phyloP scores from a whole-genome alignment of 208 protist genomes.

The Trypanosomatidae sp. region DNA sequence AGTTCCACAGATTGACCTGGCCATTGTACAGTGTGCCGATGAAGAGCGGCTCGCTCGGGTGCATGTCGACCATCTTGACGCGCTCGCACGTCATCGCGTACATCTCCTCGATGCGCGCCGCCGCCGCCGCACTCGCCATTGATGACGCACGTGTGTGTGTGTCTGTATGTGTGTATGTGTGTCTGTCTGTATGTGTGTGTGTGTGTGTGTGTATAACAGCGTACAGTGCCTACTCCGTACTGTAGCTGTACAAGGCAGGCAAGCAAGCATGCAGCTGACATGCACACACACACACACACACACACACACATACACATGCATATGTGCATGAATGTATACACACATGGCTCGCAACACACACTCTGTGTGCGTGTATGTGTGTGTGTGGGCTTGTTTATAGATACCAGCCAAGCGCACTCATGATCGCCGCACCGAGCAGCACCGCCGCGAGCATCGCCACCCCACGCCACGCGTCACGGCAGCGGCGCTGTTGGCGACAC shows the following conservation, averaged over 20 bases:
- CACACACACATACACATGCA: neutral
- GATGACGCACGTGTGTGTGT: neutral
- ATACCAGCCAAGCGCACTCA: slow-evolving; percentile 16
- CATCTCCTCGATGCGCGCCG: slow-evolving; percentile 9
- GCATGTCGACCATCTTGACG: slow-evolving; percentile 99
- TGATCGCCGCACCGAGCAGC: slow-evolving; percentile 25
- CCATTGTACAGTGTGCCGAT: slow-evolving; percentile 91
- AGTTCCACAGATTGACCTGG: slow-evolving; percentile 96
- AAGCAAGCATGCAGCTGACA: neutral
- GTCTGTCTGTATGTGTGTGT: neutral
- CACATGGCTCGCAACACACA: neutral
- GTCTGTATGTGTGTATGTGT: neutral
- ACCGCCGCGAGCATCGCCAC: slow-evolving; percentile 21
- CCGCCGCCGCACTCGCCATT: neutral
- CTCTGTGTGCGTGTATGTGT: neutral
- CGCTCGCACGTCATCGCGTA: slow-evolving; percentile 89
- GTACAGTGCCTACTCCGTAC: too few species aligned
- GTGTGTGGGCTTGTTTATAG: slow-evolving; percentile 3
- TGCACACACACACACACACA: neutral
- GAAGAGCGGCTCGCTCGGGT: slow-evolving; percentile 97
- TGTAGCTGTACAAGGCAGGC: too few species aligned
- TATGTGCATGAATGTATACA: neutral
- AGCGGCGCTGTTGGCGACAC: slow-evolving; percentile 3
- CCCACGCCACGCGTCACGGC: neutral
- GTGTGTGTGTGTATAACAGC: neutral